Conservation (phyloP, 352 stramenopile species). For the Phytophthora cajani region DNA sequence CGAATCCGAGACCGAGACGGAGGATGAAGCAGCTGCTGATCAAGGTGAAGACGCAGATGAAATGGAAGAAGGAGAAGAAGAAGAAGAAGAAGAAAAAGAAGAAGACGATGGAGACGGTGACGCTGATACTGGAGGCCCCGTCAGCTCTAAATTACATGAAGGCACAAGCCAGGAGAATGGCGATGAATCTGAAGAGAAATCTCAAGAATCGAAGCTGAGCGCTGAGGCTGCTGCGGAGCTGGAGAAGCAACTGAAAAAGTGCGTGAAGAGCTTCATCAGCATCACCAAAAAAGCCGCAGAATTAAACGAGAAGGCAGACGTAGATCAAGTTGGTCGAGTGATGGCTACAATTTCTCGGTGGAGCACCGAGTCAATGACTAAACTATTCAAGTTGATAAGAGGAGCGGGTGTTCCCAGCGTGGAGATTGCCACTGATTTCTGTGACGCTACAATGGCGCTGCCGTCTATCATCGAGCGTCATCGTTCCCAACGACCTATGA, state of each 20-base stretch:
- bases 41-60: not conserved
- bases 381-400: not conserved
- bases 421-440: not conserved
- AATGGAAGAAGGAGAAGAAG: not conserved
- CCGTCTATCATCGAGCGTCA: not conserved
- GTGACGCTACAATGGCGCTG: not conserved
- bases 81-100: not conserved
- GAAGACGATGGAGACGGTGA: not conserved
- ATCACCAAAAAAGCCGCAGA: not conserved
- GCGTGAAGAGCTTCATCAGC: not conserved
- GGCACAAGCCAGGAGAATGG: not conserved
- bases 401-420: not conserved
- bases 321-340: not conserved
- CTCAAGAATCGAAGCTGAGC: not conserved
- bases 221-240: not conserved
- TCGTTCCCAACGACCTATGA: not conserved
- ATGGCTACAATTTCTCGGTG: not conserved
- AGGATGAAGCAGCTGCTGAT: not conserved
- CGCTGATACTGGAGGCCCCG: not conserved
- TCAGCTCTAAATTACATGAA: not conserved
- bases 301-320: not conserved
- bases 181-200: not conserved
- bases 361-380: not conserved
- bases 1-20: slow-evolving; percentile 1
- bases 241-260: not conserved